Base-by-base conservation (phyloP, 805 yeast species). In the Wickerhamomyces sydowiorum region DNA sequence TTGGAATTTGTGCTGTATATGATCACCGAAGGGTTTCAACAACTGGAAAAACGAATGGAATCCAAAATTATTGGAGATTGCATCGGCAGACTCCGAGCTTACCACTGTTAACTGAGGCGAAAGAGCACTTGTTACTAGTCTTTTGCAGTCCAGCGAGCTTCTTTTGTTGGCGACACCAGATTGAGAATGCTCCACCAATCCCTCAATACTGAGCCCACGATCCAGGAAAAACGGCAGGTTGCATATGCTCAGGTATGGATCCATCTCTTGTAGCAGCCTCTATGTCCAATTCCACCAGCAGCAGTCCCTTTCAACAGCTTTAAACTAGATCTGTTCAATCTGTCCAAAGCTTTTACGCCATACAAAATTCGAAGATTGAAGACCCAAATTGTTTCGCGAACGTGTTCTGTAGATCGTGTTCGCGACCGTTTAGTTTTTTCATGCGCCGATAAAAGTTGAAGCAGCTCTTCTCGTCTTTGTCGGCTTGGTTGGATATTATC, bases 11-110 rank as follows among this genome's bases (percentile, higher is more conserved):
- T 75, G 75, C 37, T 65, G 62, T 25, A 76, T 71, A 44, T 61
- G 65, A 49, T 75, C 78, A 6, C 85, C 86, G 55, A 76, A 77
- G 0, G 81, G 80, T 46, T 64, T 60, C 17, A 80, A 45, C 38
- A 79, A 53, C 47, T 70, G 76, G 37, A 76, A 62, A n/a, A 73
- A 54, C 3, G 78, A 68, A 40, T 61, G 57, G 39, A 60, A 59
- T 10, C 79, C 69, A 40, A 66, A 54, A 7, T 56, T 51, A 41
- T 64, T 69, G n/a, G 77, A 64, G 13, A 71, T 41, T 6, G 58
- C 46, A 42, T 77, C 78, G 4, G 75, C 75, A 40, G 62, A 67
- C 25, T 54, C 65, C 0, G 82, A 69, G 4, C 76, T 63, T 30
- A 69, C 69, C 7, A 78, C 66, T 0, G 81, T 69, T 10, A 78